A percentile compares a stretch with the other conserved stretches of the same genome.
These are phyloP conservation scores for Daphne laureola DNA, from an alignment of 441 rosid species.

Conservation along the genomic window DNA sequence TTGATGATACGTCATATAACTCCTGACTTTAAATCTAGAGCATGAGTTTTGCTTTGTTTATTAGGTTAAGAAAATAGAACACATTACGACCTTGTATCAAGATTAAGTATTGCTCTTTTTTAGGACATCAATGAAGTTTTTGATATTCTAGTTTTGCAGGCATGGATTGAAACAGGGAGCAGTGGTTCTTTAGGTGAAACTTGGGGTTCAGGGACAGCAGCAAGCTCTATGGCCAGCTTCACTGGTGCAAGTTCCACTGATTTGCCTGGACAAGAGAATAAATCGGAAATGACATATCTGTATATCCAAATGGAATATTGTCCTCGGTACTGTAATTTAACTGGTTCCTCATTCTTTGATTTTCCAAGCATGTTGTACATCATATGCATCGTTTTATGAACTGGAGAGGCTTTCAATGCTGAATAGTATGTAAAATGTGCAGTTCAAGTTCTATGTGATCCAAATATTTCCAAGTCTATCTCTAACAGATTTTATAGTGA, in stretches of 20 bases:
- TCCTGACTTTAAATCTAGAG: too few relatives aligned
- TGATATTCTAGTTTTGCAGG: conserved; percentile 52
- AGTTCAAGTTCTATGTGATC: too few relatives aligned
- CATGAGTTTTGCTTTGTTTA: too few relatives aligned
- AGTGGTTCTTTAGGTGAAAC: conserved; percentile 54
- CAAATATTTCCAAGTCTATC: too few relatives aligned
- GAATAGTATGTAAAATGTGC: too few relatives aligned
- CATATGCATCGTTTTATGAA: too few relatives aligned
- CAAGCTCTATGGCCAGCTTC: conserved; percentile 58
- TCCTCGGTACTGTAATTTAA: conserved; percentile 54
- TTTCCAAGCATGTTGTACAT: too few relatives aligned
- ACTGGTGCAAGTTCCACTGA: conserved; percentile 51
- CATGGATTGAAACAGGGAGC: conserved; percentile 96
- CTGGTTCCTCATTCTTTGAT: too few relatives aligned
- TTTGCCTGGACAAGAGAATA: conserved; percentile 52
- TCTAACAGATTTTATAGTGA: too few relatives aligned
- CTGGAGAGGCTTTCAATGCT: too few relatives aligned
- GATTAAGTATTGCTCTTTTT: neutral
- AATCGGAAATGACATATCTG: conserved; percentile 73
- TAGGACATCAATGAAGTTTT: conserved; percentile 18
- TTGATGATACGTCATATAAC: neutral
- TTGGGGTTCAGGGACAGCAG: conserved; percentile 75
- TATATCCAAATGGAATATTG: conserved; percentile 99
- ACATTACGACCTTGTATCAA: too few relatives aligned
- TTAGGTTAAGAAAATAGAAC: too few relatives aligned